phyloP scores from a whole-genome alignment of 1,139 yeast genomes.

The Candida smagusa region DNA sequence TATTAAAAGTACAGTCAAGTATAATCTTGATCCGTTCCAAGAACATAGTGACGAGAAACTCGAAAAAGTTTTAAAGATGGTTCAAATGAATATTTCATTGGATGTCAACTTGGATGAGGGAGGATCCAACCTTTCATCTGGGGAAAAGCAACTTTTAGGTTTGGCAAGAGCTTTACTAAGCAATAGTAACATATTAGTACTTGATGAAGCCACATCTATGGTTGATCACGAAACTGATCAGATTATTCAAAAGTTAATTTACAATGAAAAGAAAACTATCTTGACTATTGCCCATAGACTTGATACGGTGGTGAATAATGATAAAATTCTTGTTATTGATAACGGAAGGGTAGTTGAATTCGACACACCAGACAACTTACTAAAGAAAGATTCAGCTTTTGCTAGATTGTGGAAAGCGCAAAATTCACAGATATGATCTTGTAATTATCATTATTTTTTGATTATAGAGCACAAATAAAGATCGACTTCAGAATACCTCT shows the following conservation, averaged over 20 bases:
- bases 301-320: constrained; percentile 36
- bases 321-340: constrained; percentile 30
- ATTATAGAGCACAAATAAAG: no score
- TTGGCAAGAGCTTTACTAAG: constrained; percentile 36
- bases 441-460: background rate
- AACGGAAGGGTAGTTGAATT: constrained; percentile 32
- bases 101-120: constrained; percentile 26
- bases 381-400: constrained; percentile 24
- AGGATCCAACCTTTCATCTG: constrained; percentile 35
- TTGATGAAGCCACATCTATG: constrained; percentile 39
- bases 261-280: constrained; percentile 32
- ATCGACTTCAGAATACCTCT: background rate
- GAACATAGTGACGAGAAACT: constrained; percentile 26
- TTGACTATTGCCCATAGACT: constrained; percentile 37
- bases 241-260: constrained; percentile 32
- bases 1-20: constrained; percentile 32
- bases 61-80: constrained; percentile 34
- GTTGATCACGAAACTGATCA: constrained; percentile 37
- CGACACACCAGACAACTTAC: constrained; percentile 26
- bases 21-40: constrained; percentile 35
- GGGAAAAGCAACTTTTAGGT: constrained; percentile 36
- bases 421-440: background rate
- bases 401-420: constrained; percentile 28
- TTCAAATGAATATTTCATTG: constrained; percentile 28
- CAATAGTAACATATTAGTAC: constrained; percentile 28